Evolutionary conservation across 495 filamentous ascomycete genomes (phyloP), one percentile per base, ranked within the genome.

Genomic region (Beverwykella pulmonaria): DNA sequence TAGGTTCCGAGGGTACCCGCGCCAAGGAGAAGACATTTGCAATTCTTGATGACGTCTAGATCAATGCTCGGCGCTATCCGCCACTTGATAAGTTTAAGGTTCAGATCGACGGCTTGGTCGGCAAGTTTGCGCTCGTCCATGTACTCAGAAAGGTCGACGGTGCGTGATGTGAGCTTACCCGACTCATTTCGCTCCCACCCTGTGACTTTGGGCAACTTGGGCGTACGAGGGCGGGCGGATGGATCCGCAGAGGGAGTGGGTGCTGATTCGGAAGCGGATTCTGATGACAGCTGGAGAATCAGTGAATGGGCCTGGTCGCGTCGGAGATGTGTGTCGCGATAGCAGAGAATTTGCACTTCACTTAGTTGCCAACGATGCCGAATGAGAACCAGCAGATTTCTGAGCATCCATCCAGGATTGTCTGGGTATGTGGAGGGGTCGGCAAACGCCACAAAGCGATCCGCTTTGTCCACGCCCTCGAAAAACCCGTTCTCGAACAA

Each of bases 21-120:
- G 23, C 94, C 94, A n/a, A 98, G 87, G 30, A 98, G 79, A 46
- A 98, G 85, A 72, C 94, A 98, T 69, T 87, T 96, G 7, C 94
- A 93, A 48, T 88, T 83, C 74, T 96, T 97, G 72, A 98, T 90
- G 54, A 83, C 87, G 12, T 96, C 92, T 14, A 98, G 87, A 74
- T 98, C 84, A 23, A 98, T 80, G 48, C 86, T 86, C 7, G 94
- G 94, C 20, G 92, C 91, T 60, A 98, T 90, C 26, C 94, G 87
- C 94, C 94, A 98, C 79, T 97, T 97, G 86, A 98, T 98, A 57
- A 98, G 83, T 78, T 97, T 98, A 63, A 97, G 82, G 72, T 98
- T 98, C 53, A 98, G 85, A 72, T 98, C 94, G 10, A 97, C 94
- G n/a, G 93, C 90, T 75, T 96, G 92, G 68, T 97, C 92, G 23